Base-by-base conservation (phyloP, 2,329 filamentous ascomycete species). In the Aaosphaeria pasadenensis region DNA sequence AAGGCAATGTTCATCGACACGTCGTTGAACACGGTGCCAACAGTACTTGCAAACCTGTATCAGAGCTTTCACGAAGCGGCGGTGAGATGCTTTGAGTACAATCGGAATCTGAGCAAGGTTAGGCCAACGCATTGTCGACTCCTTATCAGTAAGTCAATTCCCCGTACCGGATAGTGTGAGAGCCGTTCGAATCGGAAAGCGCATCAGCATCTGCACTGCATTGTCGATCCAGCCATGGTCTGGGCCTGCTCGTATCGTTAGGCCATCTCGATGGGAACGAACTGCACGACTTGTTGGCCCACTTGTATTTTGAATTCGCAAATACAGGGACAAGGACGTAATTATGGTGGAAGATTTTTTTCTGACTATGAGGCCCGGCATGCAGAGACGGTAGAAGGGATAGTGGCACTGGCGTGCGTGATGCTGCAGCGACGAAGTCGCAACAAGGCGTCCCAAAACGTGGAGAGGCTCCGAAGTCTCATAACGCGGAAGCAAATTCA, bases 1-100 rank as follows among this genome's bases (percentile, higher is more conserved):
- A 88, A 94, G 59, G 76, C 83, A 43, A 91, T 95, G 84, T 88
- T 90, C 66, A 86, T 89, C 59, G 90, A 95, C 67, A 88, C 88
- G 4, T 71, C 77, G 4, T 85, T 92, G 74, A 97, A 97, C 72
- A 81, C 84, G 4, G 65, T 80, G 6, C 57, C 66, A 4, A 88
- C 85, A 0, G 87, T 94, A 9, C 75, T 92, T 4, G 69, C 73
- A n/a, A 95, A 94, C 57, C 74, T 96, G 4, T 82, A 86, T 60
- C 78, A 79, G n/a, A 84, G 84, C 31, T 92, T 96, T 59, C 61
- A 76, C 13, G 89, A 95, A 67, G 85, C 88, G 5, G 91, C 89
- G 6, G 84, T 83, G 72, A 95, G 92, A 72, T 80, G 80, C 68
- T 81, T 83, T 56, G 73, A 78, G 51, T 85, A 86, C 60, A 71